Evolutionary conservation across 2,329 filamentous ascomycete species (phyloP).

Genomic region (Bertia moriformis): DNA sequence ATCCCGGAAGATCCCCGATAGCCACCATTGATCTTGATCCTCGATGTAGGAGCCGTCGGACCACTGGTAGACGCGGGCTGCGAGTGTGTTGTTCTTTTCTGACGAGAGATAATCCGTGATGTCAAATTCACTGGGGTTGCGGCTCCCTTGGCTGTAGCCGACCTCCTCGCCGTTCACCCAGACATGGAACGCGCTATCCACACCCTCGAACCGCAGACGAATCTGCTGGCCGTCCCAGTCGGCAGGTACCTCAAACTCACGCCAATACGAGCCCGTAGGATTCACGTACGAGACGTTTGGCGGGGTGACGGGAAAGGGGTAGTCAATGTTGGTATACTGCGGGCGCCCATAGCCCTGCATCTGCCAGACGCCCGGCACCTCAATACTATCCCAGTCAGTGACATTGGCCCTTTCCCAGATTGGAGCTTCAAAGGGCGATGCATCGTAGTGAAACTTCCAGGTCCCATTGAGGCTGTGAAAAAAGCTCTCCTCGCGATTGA

Average conservation of each 20-base stretch:
- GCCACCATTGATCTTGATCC: constrained; percentile 57
- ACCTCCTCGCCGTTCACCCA: constrained; percentile 50
- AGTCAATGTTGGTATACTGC: constrained; percentile 56
- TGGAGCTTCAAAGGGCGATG: constrained; percentile 28
- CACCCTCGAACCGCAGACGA: constrained; percentile 54
- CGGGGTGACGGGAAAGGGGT: constrained; percentile 50
- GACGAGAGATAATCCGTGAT: constrained; percentile 33
- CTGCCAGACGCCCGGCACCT: constrained; percentile 58
- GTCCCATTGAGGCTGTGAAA: constrained; percentile 29
- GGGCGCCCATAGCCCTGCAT: constrained; percentile 52
- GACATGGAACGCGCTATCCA: constrained; percentile 57
- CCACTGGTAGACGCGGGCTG: constrained; percentile 57
- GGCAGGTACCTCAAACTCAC: constrained; percentile 34
- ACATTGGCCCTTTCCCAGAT: constrained; percentile 11
- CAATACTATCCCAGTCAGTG: constrained; percentile 31
- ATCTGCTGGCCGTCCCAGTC: constrained; percentile 36
- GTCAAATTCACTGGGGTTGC: constrained; percentile 59
- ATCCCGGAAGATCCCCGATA: constrained; percentile 53
- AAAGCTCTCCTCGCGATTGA: constrained; percentile 8
- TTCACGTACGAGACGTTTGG: constrained; percentile 49
- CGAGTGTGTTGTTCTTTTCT: constrained; percentile 34
- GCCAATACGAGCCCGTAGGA: constrained; percentile 47
- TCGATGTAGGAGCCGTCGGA: constrained; percentile 58
- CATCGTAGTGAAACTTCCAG: constrained; percentile 39
- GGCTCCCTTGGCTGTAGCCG: constrained; percentile 54